Evolutionary conservation across 1,284 basidiomycete genomes (phyloP).

Genomic region (Moesziomyces parantarcticus): DNA sequence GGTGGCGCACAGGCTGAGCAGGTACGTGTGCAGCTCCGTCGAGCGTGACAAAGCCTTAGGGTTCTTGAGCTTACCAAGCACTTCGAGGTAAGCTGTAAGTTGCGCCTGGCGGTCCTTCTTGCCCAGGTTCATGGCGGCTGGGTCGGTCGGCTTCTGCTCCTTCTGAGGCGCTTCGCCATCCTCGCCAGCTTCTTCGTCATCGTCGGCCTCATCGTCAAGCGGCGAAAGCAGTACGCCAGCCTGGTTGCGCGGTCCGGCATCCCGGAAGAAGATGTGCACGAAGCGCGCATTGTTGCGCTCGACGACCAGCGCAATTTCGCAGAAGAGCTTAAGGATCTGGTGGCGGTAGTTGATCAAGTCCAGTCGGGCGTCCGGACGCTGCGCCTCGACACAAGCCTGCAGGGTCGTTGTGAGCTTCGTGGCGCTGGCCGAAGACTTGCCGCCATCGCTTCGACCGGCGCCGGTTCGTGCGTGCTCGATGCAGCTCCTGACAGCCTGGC

Average conservation of each 20-base stretch:
- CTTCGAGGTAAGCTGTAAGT: conserved; percentile 75
- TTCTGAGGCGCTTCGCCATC: background rate
- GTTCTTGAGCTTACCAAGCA: conserved; percentile 90
- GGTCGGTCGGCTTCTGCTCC: conserved; percentile 12
- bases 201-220: conserved; percentile 39
- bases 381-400: conserved; percentile 27
- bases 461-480: conserved; percentile 43
- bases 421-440: conserved; percentile 1
- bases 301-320: conserved; percentile 38
- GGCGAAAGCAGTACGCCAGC: conserved; percentile 39
- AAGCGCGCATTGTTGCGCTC: conserved; percentile 58
- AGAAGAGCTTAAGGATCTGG: conserved; percentile 58
- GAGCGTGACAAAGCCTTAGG: conserved; percentile 85
- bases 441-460: conserved; percentile 1
- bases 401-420: conserved; percentile 29
- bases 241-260: conserved; percentile 46
- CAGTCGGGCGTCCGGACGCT: conserved; percentile 51
- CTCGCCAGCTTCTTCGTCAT: conserved; percentile 10
- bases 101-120: conserved; percentile 50
- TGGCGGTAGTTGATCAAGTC: conserved; percentile 59
- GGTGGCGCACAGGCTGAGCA: conserved; percentile 82
- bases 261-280: conserved; percentile 53
- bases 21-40: conserved; percentile 76
- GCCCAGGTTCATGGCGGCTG: conserved; percentile 30
- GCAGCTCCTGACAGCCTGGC: conserved; percentile 41